Base-by-base conservation (phyloP, 148 eudicot genomes). In the Arctostaphylos glauca region DNA sequence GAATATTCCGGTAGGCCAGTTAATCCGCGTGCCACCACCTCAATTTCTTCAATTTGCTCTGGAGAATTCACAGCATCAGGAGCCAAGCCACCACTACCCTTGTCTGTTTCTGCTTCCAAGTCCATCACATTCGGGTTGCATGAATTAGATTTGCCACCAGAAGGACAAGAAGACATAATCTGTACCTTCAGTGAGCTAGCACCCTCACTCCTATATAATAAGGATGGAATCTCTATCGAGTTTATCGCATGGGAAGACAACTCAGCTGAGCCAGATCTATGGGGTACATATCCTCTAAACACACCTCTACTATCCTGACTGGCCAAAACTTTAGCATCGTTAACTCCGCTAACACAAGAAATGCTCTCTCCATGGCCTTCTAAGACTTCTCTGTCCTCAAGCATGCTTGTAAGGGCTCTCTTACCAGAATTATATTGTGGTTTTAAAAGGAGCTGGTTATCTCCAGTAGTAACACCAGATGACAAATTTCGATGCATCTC, bases 271-370 rank as follows among this genome's bases (percentile, higher is more conserved):
- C 67, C 84, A 8, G 25, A 59, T 44, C 66, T 79, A 75, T 60
- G 67, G 16, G 89, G 74, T 47, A 66, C 71, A 76, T 82, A 43
- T 67, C 80, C 81, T 54, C 79, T 66, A 47, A 78, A 80, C 73
- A 43, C 74, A 46, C 59, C 83, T 10, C 58, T 83, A 46, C 55
- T 74, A 78, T 55, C 73, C 55, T 18, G 66, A 67, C 76, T 7
- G 72, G 49, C 79, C 76, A 84, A 84, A 38, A 68, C 78, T 9
- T 73, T 76, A 12, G 77, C 78, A 49, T 74, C 87, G 74, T 85
- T 83, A 74, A 82, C 85, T 47, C 86, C 81, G 82, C 81, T 88
- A 81, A 79, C 85, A 83, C 82, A 78, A 50, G 83, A 87, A 76
- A 52, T 78, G 70, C 23, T 79, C 81, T 84, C 91, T 76, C 76